phyloP scores from a whole-genome alignment of 345 rosid species.

The Arabidopsis arenosa region DNA sequence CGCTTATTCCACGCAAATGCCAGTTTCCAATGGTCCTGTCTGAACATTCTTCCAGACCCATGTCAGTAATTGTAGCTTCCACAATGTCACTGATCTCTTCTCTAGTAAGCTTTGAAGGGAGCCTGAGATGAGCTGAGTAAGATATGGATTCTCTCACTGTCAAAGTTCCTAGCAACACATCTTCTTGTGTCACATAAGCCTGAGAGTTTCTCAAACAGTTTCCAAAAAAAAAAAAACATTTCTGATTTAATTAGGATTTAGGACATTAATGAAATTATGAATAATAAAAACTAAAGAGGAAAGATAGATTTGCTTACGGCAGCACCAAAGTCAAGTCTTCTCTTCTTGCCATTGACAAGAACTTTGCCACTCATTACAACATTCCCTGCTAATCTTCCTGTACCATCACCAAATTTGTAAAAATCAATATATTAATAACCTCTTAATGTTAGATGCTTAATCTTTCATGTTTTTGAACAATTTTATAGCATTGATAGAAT shows the following conservation, averaged over 20 bases:
- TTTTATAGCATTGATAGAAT: neutral
- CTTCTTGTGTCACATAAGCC: slow-evolving; percentile 92
- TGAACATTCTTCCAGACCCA: slow-evolving; percentile 79
- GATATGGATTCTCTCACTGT: slow-evolving; percentile 74
- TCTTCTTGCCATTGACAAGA: slow-evolving; percentile 86
- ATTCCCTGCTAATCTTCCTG: slow-evolving; percentile 91
- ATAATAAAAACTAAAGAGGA: neutral
- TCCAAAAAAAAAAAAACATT: neutral
- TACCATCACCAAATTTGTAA: neutral
- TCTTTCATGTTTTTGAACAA: neutral
- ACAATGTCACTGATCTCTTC: slow-evolving; percentile 58
- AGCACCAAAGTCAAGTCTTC: slow-evolving; percentile 59
- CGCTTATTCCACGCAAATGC: slow-evolving; percentile 87
- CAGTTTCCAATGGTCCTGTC: slow-evolving; percentile 73
- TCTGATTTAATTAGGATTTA: neutral
- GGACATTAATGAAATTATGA: neutral
- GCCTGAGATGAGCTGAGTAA: slow-evolving; percentile 75
- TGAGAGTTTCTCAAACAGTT: slow-evolving; percentile 37
- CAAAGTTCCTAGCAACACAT: slow-evolving; percentile 72
- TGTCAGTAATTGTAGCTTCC: slow-evolving; percentile 61
- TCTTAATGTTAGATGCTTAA: neutral
- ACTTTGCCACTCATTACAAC: slow-evolving; percentile 91
- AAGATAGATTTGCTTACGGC: slow-evolving; percentile 58
- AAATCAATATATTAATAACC: neutral
- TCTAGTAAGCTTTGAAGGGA: slow-evolving; percentile 54